These are phyloP conservation scores for Elongisporangium senticosum DNA, from an alignment of 352 stramenopile genomes.

Conservation along the genomic window DNA sequence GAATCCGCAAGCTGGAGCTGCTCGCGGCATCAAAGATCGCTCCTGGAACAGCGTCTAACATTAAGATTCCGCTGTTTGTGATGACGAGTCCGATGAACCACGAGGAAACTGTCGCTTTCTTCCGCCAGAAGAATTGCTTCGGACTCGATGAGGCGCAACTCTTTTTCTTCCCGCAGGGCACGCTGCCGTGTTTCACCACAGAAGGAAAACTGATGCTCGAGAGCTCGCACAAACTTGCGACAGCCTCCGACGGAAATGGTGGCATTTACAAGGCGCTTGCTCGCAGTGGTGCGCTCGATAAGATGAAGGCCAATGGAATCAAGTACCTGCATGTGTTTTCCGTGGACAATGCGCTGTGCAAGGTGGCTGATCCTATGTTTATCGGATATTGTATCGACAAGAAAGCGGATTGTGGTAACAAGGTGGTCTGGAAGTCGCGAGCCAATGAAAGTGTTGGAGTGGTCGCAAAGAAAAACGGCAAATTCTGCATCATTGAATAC, in stretches of 20 bases:
- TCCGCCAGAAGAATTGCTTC: constrained; percentile 89
- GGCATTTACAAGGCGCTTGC: constrained; percentile 93
- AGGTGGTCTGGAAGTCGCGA: constrained; percentile 93
- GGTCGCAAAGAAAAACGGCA: constrained; percentile 72
- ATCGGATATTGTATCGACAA: constrained; percentile 94
- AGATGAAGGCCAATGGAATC: constrained; percentile 84
- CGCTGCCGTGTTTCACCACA: constrained; percentile 91
- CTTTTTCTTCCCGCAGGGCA: constrained; percentile 96
- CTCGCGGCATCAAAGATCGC: constrained; percentile 15
- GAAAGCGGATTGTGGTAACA: constrained; percentile 94
- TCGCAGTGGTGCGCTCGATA: constrained; percentile 80
- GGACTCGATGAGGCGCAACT: constrained; percentile 86
- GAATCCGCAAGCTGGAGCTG: constrained; percentile 71
- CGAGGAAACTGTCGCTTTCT: constrained; percentile 88
- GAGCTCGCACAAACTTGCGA: constrained; percentile 67
- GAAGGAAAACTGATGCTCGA: constrained; percentile 97
- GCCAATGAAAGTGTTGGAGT: constrained; percentile 93
- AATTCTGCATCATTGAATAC: constrained; percentile 96
- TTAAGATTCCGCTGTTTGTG: constrained; percentile 87
- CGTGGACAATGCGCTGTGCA: constrained; percentile 98
- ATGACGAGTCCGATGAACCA: constrained; percentile 98
- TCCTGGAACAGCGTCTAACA: background rate
- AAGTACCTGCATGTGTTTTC: constrained; percentile 96
- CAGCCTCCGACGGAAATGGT: constrained; percentile 97
- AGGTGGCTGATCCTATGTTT: constrained; percentile 94